phyloP scores from a whole-genome alignment of 192 early-diverging fungal genomes.

The Lunasporangiospora selenospora region DNA sequence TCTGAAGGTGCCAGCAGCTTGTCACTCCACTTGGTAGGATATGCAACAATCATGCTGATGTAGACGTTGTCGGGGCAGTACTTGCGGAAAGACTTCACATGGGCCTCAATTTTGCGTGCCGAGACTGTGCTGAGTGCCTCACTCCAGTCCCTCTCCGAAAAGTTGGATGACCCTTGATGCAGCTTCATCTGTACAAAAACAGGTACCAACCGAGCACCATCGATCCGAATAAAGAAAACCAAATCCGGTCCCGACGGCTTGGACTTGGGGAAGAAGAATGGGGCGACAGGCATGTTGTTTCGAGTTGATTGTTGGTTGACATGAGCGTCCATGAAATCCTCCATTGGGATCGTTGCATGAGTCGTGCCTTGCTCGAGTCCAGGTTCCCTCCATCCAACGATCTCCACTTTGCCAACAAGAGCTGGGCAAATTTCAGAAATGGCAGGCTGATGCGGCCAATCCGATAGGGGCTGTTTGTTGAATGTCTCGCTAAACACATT shows the following conservation, averaged over 20 bases:
- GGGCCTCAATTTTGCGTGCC: no score
- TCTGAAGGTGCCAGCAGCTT: no score
- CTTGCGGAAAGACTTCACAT: no score
- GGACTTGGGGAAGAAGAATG: conserved; percentile 22
- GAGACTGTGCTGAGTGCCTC: no score
- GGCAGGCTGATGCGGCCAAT: conserved; percentile 19
- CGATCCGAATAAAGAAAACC: conserved; percentile 13
- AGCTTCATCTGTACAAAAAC: no score
- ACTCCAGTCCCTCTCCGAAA: no score
- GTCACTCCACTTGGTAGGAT: no score
- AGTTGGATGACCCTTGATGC: no score
- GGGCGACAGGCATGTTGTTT: conserved; percentile 8
- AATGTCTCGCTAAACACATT: conserved; percentile 16
- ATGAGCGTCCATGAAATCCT: conserved; percentile 25
- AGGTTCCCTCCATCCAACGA: conserved; percentile 22
- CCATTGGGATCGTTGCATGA: conserved; percentile 6
- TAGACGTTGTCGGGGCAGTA: no score
- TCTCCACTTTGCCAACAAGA: conserved; percentile 24
- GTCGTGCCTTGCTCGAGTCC: conserved; percentile 26
- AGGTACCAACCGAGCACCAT: no score
- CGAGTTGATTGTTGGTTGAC: conserved; percentile 9
- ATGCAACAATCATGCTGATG: no score
- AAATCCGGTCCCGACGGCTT: conserved; percentile 22
- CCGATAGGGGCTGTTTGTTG: conserved; percentile 13
- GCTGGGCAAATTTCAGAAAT: conserved; percentile 20